Base-by-base conservation (phyloP, 768 basidiomycete species). In the Pulveroboletus ravenelii region DNA sequence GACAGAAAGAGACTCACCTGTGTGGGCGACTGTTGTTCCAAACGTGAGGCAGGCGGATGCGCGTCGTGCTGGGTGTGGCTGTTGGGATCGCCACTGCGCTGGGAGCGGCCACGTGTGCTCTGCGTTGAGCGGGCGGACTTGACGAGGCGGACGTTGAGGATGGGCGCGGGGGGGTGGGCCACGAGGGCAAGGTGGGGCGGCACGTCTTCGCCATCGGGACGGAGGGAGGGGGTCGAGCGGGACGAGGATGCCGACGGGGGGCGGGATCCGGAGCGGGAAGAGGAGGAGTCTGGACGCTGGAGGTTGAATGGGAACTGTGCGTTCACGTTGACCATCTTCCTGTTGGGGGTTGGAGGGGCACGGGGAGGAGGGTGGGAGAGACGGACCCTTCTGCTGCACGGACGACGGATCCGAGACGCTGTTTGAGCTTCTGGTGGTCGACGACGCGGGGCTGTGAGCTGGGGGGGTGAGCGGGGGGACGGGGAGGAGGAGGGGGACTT, bases 321-420 rank as follows among this genome's bases (percentile, higher is more conserved):
- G 48, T 76, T 76, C 13, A 86, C 76, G 49, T 85, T 84, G 55
- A 86, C 83, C 84, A 86, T 85, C 75, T 79, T 83, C 30, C 84
- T 86, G 63, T 31, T 27, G 48, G 44, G 13, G 45, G 48, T 29
- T 29, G 52, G 40, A 6, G 34, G 39, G 12, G 25, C 6, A 31
- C 8, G 31, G 6, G n/a, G 31, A 31, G 36, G 38, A 15, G 46
- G 20, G 48, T 9, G 15, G 37, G 14, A 12, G 1, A 10, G 27
- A 70, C 76, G 52, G 51, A 83, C 84, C 80, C 76, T 67, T 84
- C 80, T 60, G 80, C 82, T 2, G 77, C 65, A 5, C 80, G 78
- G 25, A 85, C 81, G 30, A 85, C 83, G 9, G 72, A 67, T 4
- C 73, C 70, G 44, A 84, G 65, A 20, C 78, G 67, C 34, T 78